Evolutionary conservation across 2,329 filamentous ascomycete species (phyloP).

Genomic region (Cytospora schulzeri): DNA sequence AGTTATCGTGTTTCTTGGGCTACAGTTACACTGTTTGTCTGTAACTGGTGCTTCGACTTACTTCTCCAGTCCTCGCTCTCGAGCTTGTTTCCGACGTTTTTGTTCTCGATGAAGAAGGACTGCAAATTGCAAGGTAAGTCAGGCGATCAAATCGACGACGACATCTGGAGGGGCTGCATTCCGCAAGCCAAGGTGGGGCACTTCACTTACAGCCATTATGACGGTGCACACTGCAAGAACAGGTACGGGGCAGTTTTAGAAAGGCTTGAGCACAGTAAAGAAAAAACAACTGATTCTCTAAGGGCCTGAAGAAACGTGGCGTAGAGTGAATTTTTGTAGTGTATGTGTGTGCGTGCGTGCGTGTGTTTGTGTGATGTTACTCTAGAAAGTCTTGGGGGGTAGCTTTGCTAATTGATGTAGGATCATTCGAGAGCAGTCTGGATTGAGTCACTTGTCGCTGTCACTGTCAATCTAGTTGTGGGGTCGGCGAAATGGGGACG

Average conservation of each 20-base stretch:
- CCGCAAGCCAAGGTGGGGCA: constrained; percentile 9
- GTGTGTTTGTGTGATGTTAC: neutral
- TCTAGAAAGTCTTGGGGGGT: constrained; percentile 9
- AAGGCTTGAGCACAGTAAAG: neutral
- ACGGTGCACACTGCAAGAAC: constrained; percentile 10
- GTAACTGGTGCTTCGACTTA: constrained; percentile 47
- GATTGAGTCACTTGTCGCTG: neutral
- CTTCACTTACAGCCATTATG: constrained; percentile 40
- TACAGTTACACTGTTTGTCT: constrained; percentile 14
- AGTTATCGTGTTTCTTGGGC: constrained; percentile 27
- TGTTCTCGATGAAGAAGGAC: constrained; percentile 76
- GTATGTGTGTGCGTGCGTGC: neutral
- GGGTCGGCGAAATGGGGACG: neutral
- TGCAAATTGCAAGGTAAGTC: constrained; percentile 38
- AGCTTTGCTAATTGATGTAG: constrained; percentile 23
- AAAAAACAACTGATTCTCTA: neutral
- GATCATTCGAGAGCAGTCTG: constrained; percentile 20
- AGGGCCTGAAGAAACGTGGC: constrained; percentile 6
- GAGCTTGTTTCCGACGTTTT: constrained; percentile 73
- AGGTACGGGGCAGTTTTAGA: constrained; percentile 8
- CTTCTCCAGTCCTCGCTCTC: constrained; percentile 82
- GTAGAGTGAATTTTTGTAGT: constrained; percentile 5
- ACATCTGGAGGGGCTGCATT: constrained; percentile 1
- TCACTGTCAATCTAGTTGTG: neutral
- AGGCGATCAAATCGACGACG: constrained; percentile 8